Conservation (phyloP, 768 basidiomycete genomes). For the Suillus brevipes region DNA sequence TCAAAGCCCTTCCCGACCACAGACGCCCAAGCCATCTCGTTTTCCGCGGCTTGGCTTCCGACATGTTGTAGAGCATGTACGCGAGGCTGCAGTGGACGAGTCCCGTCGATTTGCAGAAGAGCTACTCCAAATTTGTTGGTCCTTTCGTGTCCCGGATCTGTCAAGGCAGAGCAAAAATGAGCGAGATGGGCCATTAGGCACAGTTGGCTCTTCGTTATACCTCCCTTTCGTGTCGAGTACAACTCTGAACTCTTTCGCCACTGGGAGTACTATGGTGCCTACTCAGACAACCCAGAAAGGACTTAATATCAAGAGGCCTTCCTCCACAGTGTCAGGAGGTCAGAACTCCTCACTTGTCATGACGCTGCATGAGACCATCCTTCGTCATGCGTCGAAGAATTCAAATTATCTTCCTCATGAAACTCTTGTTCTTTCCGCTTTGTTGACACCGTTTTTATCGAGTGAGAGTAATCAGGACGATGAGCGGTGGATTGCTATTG, state of each 20-base stretch:
- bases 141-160: slow-evolving; percentile 47
- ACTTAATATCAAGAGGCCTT: slow-evolving; percentile 44
- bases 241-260: slow-evolving; percentile 21
- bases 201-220: slow-evolving; percentile 38
- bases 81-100: slow-evolving; percentile 51
- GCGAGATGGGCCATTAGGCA: slow-evolving; percentile 29
- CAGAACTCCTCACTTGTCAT: slow-evolving; percentile 41
- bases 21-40: slow-evolving; percentile 51
- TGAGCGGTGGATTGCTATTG: slow-evolving; percentile 56
- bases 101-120: slow-evolving; percentile 54
- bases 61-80: slow-evolving; percentile 66
- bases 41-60: slow-evolving; percentile 54
- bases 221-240: slow-evolving; percentile 44
- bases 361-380: slow-evolving; percentile 45
- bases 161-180: slow-evolving; percentile 24
- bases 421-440: slow-evolving; percentile 53
- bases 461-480: slow-evolving; percentile 42
- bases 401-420: slow-evolving; percentile 54
- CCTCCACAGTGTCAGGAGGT: slow-evolving; percentile 38
- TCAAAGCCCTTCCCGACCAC: slow-evolving; percentile 21
- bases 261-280: slow-evolving; percentile 23
- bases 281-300: slow-evolving; percentile 27
- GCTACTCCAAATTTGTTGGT: slow-evolving; percentile 54
- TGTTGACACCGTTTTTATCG: slow-evolving; percentile 56
- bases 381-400: slow-evolving; percentile 39